Evolutionary conservation across 1,284 basidiomycete genomes (phyloP).

Genomic region (Puccinia brachypodii): DNA sequence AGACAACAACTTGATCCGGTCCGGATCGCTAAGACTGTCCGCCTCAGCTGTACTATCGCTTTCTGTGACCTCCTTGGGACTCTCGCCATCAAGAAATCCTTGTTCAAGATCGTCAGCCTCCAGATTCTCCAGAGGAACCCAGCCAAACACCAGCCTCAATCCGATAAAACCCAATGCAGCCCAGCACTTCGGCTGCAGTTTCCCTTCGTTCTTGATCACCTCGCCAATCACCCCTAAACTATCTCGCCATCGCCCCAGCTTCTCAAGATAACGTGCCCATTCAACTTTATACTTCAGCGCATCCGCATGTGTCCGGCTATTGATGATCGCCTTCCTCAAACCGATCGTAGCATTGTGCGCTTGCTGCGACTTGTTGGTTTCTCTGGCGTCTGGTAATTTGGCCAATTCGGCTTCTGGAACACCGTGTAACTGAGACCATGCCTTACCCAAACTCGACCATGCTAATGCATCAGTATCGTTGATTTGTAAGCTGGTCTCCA

Average conservation of each 20-base stretch:
- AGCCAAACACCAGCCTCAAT: constrained; percentile 17
- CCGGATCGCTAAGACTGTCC: neutral
- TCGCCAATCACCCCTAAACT: constrained; percentile 34
- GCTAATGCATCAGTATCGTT: constrained; percentile 27
- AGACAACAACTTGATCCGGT: constrained; percentile 26
- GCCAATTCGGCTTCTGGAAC: constrained; percentile 27
- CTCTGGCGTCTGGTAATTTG: neutral
- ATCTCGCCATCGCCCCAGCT: constrained; percentile 32
- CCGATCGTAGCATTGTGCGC: constrained; percentile 43
- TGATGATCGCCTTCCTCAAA: constrained; percentile 29
- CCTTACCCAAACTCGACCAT: constrained; percentile 38
- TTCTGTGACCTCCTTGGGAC: neutral
- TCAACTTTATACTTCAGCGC: constrained; percentile 18
- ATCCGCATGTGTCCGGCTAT: constrained; percentile 27
- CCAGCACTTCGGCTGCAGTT: constrained; percentile 12
- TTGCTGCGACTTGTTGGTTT: constrained; percentile 22
- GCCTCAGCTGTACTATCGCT: too few species aligned
- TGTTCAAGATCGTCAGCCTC: constrained; percentile 28
- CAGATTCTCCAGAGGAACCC: constrained; percentile 11
- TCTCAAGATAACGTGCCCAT: constrained; percentile 47
- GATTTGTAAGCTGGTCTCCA: constrained; percentile 39
- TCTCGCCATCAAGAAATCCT: neutral
- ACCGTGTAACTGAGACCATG: constrained; percentile 28
- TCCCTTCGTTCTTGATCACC: constrained; percentile 32
- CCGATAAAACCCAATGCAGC: constrained; percentile 26